Evolutionary conservation across 306 rosid genomes (phyloP), one percentile per base, ranked within the genome.

Genomic region (Cucumis hystrix): DNA sequence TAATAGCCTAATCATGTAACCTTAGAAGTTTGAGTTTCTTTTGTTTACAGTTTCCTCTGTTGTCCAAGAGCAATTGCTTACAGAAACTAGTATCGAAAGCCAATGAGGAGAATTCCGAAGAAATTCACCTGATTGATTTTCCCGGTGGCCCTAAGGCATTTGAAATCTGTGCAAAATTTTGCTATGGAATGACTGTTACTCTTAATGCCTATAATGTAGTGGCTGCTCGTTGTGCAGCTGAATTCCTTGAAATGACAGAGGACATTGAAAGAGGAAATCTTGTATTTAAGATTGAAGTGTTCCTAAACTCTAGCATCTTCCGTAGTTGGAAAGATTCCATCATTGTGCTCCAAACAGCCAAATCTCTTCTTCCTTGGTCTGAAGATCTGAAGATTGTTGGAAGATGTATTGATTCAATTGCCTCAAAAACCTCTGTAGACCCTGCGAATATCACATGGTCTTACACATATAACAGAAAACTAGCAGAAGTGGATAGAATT

Each of bases 261-360:
- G 89, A 88, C 84, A 79, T 91, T 62, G 99, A 96, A 51, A 84
- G 63, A 71, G 96, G 99, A 73, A 96, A 96, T 84, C 84, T 96
- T 64, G 75, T 96, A 72, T 92, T 88, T 59, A 96, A 96, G 81
- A 92, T 96, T 43, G 99, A 96, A 76, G 99, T 96, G 63, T 96
- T 96, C 82, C 92, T 96, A 33, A 96, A 92, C 79, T 96, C 99
- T 0, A 88, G 99, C 74, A 96, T 96, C 62, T 89, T 96, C 40
- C 92, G 90, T 4, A 96, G 92, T 88, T 96, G 99, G 99, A 96
- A 96, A 82, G 99, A 96, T 80, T 89, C 98, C 79, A 92, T 96
- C 62, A 91, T 88, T 83, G 97, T 96, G 82, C 96, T 96, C 49
- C 99, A 96, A 82, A 92, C 96, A 21, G 80, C 97, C 23, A 95